Evolutionary conservation across 192 early-diverging fungal genomes (phyloP).

Genomic region (Coemansia sp.): DNA sequence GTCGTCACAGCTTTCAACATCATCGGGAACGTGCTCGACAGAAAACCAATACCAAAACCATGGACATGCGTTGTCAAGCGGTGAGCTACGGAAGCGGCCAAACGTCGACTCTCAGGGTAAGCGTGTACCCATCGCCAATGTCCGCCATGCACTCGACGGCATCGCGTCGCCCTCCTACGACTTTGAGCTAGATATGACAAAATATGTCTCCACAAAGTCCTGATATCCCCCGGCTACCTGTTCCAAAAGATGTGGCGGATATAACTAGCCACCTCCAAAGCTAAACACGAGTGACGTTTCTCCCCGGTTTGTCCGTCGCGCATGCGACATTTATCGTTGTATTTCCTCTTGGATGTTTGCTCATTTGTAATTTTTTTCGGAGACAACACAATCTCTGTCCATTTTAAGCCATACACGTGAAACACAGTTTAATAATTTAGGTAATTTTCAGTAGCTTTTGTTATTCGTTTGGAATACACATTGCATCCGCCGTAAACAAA

Average conservation of each 20-base stretch:
- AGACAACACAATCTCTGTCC: no score
- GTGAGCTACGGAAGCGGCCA: not conserved
- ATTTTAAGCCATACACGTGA: no score
- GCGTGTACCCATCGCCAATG: conserved; percentile 2
- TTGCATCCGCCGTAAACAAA: no score
- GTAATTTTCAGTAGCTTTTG: no score
- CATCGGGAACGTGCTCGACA: conserved; percentile 7
- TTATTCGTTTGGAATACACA: no score
- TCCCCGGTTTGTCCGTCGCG: not conserved
- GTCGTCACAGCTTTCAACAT: conserved; percentile 14
- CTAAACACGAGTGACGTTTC: no score
- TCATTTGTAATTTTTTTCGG: no score
- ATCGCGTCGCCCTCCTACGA: conserved; percentile 21
- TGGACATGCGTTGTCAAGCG: not conserved
- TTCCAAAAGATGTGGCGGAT: not conserved
- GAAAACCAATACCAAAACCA: not conserved
- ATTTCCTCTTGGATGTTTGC: no score
- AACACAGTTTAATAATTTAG: no score
- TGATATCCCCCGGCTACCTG: not conserved
- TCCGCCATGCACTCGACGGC: conserved; percentile 9
- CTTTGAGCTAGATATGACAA: conserved; percentile 32
- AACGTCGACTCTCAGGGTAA: not conserved
- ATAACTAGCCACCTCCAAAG: not conserved
- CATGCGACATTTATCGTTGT: not conserved
- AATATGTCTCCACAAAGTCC: conserved; percentile 32